phyloP scores from a whole-genome alignment of 2,329 filamentous ascomycete species.

The Byssochlamys sp. region DNA sequence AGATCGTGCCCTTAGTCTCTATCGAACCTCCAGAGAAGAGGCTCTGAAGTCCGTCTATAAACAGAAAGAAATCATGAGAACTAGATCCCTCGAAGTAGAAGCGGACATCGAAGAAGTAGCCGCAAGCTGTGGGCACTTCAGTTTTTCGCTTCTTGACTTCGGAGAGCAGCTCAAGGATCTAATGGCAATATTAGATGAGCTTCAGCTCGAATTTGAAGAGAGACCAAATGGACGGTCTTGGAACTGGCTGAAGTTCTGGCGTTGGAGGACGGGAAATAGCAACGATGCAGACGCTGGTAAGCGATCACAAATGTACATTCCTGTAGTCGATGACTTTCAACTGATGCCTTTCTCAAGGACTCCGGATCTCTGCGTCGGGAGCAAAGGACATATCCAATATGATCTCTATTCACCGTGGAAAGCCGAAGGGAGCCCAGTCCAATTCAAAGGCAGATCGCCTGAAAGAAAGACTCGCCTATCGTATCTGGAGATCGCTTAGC shows the following conservation, averaged over 20 bases:
- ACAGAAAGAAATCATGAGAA: slow-evolving; percentile 61
- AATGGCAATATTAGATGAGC: slow-evolving; percentile 71
- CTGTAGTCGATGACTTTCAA: not conserved
- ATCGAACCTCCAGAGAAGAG: slow-evolving; percentile 62
- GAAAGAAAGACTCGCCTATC: slow-evolving; percentile 33
- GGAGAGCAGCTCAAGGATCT: slow-evolving; percentile 81
- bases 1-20: slow-evolving; percentile 68
- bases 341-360: not conserved
- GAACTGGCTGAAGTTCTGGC: slow-evolving; percentile 82
- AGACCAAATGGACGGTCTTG: slow-evolving; percentile 57
- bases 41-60: slow-evolving; percentile 73
- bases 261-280: not conserved
- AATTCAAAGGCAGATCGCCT: slow-evolving; percentile 5
- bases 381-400: slow-evolving; percentile 12
- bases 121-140: slow-evolving; percentile 94
- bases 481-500: slow-evolving; percentile 46
- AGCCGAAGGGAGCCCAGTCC: not conserved
- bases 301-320: not conserved
- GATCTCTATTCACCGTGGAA: slow-evolving; percentile 3
- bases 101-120: slow-evolving; percentile 95
- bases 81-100: slow-evolving; percentile 63
- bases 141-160: slow-evolving; percentile 81
- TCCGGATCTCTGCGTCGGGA: not conserved
- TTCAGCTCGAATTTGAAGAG: slow-evolving; percentile 60
- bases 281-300: slow-evolving; percentile 19